Evolutionary conservation across 805 yeast genomes (phyloP).

Genomic region (Candida chilensis): DNA sequence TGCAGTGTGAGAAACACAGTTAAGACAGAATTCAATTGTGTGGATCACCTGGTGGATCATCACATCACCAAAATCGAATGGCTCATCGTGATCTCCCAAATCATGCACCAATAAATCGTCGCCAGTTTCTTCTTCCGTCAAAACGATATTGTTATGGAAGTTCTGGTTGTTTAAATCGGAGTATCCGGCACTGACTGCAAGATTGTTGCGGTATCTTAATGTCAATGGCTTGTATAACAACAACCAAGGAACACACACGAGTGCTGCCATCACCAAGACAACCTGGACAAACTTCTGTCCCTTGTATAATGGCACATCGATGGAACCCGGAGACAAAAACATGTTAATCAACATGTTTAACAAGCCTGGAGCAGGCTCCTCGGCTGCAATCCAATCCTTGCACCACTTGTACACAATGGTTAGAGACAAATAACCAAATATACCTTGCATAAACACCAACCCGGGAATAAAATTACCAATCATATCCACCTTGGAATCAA

Average conservation of each 20-base stretch:
- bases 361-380: conserved; percentile 60
- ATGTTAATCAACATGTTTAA: conserved; percentile 68
- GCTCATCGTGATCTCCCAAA: conserved; percentile 29
- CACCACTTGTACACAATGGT: conserved; percentile 69
- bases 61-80: conserved; percentile 50
- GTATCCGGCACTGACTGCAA: conserved; percentile 24
- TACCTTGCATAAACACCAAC: conserved; percentile 64
- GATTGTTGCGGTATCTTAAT: conserved; percentile 21
- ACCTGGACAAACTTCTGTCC: conserved; percentile 60
- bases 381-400: conserved; percentile 58
- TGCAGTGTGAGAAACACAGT: conserved; percentile 75
- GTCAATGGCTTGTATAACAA: conserved; percentile 55
- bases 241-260: conserved; percentile 70
- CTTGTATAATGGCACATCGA: conserved; percentile 56
- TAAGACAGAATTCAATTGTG: conserved; percentile 72
- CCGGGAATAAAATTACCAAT: conserved; percentile 72
- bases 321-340: conserved; percentile 66
- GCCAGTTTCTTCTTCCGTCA: conserved; percentile 6
- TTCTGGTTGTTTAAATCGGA: conserved; percentile 21
- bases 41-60: conserved; percentile 76
- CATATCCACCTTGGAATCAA: conserved; percentile 53
- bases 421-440: conserved; percentile 63
- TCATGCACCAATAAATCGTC: conserved; percentile 8
- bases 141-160: conserved; percentile 7
- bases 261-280: conserved; percentile 45